Percentiles rank a stretch among this genome's conserved stretches.
phyloP scores from a whole-genome alignment of 345 rosid genomes.

The Brassica carinata region DNA sequence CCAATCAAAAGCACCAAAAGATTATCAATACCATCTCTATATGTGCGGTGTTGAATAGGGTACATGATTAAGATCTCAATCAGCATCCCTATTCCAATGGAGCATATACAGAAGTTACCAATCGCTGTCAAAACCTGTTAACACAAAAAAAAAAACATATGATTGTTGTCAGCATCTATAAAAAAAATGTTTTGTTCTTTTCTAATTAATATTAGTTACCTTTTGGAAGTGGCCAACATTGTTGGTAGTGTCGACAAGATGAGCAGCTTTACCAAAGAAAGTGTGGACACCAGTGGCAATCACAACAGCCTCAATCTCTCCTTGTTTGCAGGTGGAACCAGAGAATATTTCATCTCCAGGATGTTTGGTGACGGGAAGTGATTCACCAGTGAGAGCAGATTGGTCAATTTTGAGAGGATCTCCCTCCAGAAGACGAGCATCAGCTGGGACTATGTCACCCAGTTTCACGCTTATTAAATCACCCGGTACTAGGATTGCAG shows the following conservation, averaged over 20 bases:
- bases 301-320: slow-evolving; percentile 91
- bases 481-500: slow-evolving; percentile 83
- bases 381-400: slow-evolving; percentile 91
- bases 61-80: slow-evolving; percentile 81
- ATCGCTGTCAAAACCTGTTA: slow-evolving; percentile 78
- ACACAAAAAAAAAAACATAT: not conserved
- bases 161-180: not conserved
- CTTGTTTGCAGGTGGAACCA: slow-evolving; percentile 95
- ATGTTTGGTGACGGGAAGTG: slow-evolving; percentile 72
- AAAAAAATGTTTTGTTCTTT: not conserved
- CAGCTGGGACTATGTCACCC: slow-evolving; percentile 91
- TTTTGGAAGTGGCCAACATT: slow-evolving; percentile 94
- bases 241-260: slow-evolving; percentile 90
- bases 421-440: slow-evolving; percentile 91
- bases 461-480: slow-evolving; percentile 86
- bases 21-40: slow-evolving; percentile 89
- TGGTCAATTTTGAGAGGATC: slow-evolving; percentile 93
- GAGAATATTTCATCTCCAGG: slow-evolving; percentile 80
- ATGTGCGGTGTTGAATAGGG: slow-evolving; percentile 69
- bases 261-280: slow-evolving; percentile 97
- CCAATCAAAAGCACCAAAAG: slow-evolving; percentile 91
- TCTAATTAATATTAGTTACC: slow-evolving; percentile 41
- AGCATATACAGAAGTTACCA: slow-evolving; percentile 97
- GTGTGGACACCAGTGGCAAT: slow-evolving; percentile 94
- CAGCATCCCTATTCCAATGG: slow-evolving; percentile 76